phyloP scores from a whole-genome alignment of 345 rosid species.

The Odontarrhena argentea region DNA sequence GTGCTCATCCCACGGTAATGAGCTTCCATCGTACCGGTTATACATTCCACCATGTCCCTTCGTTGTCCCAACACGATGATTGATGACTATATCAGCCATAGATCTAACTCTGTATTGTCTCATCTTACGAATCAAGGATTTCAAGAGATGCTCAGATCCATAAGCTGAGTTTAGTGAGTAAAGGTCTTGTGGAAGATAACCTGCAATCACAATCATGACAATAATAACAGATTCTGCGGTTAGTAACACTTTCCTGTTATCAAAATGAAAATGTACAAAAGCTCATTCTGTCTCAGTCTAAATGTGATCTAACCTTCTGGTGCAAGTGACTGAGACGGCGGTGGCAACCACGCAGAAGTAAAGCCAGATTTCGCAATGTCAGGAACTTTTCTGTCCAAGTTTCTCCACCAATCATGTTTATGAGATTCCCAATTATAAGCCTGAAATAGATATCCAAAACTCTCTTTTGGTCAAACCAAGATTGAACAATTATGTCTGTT shows the following conservation, averaged over 20 bases:
- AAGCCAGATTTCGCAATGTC: constrained; percentile 88
- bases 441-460: constrained; percentile 43
- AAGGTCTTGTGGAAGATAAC: constrained; percentile 90
- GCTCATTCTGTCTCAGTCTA: background rate
- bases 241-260: background rate
- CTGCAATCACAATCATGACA: constrained; percentile 40
- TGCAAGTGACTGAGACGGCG: constrained; percentile 69
- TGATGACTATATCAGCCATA: constrained; percentile 94
- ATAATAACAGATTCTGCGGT: background rate
- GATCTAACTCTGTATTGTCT: constrained; percentile 75
- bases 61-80: constrained; percentile 88
- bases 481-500: constrained; percentile 2
- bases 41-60: constrained; percentile 83
- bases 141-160: constrained; percentile 74
- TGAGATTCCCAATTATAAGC: constrained; percentile 95
- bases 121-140: constrained; percentile 70
- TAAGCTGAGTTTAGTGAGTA: constrained; percentile 77
- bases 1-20: constrained; percentile 76
- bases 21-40: constrained; percentile 88
- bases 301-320: constrained; percentile 67
- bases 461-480: constrained; percentile 15
- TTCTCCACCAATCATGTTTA: constrained; percentile 88
- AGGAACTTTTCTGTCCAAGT: constrained; percentile 65
- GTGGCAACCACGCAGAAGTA: constrained; percentile 89
- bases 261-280: background rate